Evolutionary conservation across 208 protist genomes (phyloP).

Genomic region (Trypanosoma boissoni): DNA sequence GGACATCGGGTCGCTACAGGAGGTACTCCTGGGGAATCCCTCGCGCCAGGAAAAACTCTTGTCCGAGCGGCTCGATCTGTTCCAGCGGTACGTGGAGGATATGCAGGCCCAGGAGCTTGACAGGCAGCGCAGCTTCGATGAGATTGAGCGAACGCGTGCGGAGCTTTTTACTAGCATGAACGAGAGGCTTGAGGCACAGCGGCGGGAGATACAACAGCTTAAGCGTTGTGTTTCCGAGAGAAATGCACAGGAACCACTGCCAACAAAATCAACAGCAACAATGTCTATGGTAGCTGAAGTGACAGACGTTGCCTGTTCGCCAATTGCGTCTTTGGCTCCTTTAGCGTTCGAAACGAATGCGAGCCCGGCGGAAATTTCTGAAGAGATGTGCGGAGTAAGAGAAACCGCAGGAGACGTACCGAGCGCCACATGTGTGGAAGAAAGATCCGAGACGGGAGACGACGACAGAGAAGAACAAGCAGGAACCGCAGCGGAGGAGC

Average conservation of each 20-base stretch:
- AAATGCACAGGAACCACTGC: background rate
- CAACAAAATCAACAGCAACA: background rate
- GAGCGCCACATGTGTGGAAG: too few relatives aligned
- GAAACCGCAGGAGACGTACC: too few relatives aligned
- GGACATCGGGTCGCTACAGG: constrained; percentile 39
- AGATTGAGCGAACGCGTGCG: constrained; percentile 70
- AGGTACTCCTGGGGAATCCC: constrained; percentile 57
- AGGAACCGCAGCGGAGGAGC: too few relatives aligned
- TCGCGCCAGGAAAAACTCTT: constrained; percentile 59
- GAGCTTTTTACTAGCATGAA: constrained; percentile 84
- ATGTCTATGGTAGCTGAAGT: background rate
- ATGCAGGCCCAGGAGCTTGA: constrained; percentile 60
- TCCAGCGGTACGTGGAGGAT: constrained; percentile 42
- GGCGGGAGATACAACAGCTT: constrained; percentile 56
- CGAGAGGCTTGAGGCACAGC: constrained; percentile 51
- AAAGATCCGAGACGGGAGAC: too few relatives aligned
- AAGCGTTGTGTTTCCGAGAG: background rate
- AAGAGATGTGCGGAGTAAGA: too few relatives aligned
- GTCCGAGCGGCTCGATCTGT: constrained; percentile 52
- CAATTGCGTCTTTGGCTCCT: too few relatives aligned
- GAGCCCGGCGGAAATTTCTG: too few relatives aligned
- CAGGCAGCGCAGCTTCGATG: constrained; percentile 59
- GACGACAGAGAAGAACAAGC: too few relatives aligned
- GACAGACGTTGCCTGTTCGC: constrained; percentile 2
- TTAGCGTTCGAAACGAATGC: too few relatives aligned